A percentile compares a stretch with the other conserved stretches of the same genome.
Evolutionary conservation across 805 yeast genomes (phyloP).

Genomic region (Yamadazyma laniorum): DNA sequence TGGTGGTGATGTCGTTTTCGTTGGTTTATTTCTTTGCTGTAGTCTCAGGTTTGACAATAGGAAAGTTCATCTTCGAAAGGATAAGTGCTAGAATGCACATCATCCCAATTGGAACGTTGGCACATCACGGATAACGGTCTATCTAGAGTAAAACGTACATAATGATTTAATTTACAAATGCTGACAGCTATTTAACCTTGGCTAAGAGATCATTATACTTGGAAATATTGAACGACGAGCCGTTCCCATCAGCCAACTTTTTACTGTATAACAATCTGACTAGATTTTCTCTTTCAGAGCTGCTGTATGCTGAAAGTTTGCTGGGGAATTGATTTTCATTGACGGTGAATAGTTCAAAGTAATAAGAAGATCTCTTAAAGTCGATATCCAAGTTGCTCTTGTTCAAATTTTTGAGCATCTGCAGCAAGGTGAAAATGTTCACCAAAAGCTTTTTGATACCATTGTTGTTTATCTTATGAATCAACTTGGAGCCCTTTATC

Average conservation of each 20-base stretch:
- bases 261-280: conserved; percentile 52
- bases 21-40: conserved; percentile 71
- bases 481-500: conserved; percentile 50
- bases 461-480: conserved; percentile 50
- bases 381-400: conserved; percentile 49
- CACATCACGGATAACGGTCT: conserved; percentile 11
- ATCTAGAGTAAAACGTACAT: not conserved
- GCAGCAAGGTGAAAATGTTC: conserved; percentile 66
- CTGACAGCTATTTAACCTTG: conserved; percentile 19
- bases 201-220: conserved; percentile 35
- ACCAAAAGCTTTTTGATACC: conserved; percentile 60
- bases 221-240: conserved; percentile 36
- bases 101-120: conserved; percentile 10
- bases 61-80: conserved; percentile 69
- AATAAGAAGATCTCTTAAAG: conserved; percentile 51
- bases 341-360: conserved; percentile 54
- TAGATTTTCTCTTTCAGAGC: conserved; percentile 49
- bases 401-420: conserved; percentile 60
- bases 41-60: conserved; percentile 64
- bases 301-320: conserved; percentile 23
- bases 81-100: conserved; percentile 37
- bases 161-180: not conserved
- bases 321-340: conserved; percentile 46
- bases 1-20: conserved; percentile 73
- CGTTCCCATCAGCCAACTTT: conserved; percentile 38